A percentile compares a stretch with the other conserved stretches of the same genome.
These are phyloP conservation scores for Cercospora berteroae DNA, from an alignment of 2,329 filamentous ascomycete species.

Conservation along the genomic window DNA sequence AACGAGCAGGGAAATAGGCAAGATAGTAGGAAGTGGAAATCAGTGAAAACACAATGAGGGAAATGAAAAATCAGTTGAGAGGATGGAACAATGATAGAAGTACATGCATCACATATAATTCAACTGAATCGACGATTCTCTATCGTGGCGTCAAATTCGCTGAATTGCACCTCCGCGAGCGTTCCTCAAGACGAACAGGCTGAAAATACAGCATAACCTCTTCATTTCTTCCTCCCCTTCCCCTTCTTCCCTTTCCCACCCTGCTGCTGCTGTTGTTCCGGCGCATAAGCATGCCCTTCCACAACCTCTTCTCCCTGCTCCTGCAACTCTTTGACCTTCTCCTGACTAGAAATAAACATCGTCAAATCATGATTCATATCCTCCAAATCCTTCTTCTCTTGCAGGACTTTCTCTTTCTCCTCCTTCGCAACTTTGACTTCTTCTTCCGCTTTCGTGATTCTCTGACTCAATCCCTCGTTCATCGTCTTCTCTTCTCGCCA, in stretches of 20 bases:
- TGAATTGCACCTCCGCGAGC: not conserved
- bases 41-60: too few relatives aligned
- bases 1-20: too few relatives aligned
- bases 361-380: slow-evolving; percentile 84
- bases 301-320: slow-evolving; percentile 67
- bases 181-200: not conserved
- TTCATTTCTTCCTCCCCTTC: slow-evolving; percentile 7
- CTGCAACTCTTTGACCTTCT: slow-evolving; percentile 69
- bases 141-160: too few relatives aligned
- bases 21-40: too few relatives aligned
- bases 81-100: too few relatives aligned
- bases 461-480: slow-evolving; percentile 73
- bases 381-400: slow-evolving; percentile 67
- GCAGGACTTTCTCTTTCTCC: slow-evolving; percentile 42
- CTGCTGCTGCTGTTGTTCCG: slow-evolving; percentile 10
- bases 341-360: slow-evolving; percentile 82
- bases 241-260: slow-evolving; percentile 48
- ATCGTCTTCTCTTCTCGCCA: slow-evolving; percentile 85
- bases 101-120: too few relatives aligned
- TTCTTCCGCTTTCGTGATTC: slow-evolving; percentile 68
- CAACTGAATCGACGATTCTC: too few relatives aligned
- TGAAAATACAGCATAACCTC: not conserved
- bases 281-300: slow-evolving; percentile 54
- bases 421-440: slow-evolving; percentile 57
- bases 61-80: too few relatives aligned